These are phyloP conservation scores for Cyathus striatus DNA, from an alignment of 768 basidiomycete species.

Conservation along the genomic window DNA sequence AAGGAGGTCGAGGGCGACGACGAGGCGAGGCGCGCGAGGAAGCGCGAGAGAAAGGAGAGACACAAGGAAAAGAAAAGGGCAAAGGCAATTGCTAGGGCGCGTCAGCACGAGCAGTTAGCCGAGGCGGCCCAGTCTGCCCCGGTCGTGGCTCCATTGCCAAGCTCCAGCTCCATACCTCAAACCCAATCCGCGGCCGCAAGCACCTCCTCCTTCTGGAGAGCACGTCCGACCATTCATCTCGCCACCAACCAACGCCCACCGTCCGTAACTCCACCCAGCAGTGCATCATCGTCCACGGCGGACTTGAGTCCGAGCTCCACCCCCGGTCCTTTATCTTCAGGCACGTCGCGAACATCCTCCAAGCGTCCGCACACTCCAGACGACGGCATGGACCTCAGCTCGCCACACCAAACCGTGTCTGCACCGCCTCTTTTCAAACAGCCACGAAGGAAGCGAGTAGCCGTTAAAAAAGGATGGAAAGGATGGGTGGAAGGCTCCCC, in stretches of 20 bases:
- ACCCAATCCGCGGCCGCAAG: constrained; percentile 17
- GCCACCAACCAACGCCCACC: constrained; percentile 63
- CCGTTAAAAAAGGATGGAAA: constrained; percentile 83
- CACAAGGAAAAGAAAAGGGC: constrained; percentile 43
- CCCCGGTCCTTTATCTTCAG: constrained; percentile 68
- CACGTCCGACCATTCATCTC: constrained; percentile 71
- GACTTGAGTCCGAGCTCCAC: constrained; percentile 67
- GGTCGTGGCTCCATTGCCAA: constrained; percentile 16
- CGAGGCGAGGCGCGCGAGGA: constrained; percentile 48
- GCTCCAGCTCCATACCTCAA: constrained; percentile 20
- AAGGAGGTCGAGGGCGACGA: constrained; percentile 59
- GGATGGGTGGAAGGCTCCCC: constrained; percentile 88
- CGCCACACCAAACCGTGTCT: constrained; percentile 15
- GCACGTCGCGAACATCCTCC: constrained; percentile 72
- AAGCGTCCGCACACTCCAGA: constrained; percentile 75
- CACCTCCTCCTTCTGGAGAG: constrained; percentile 58
- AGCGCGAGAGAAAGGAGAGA: constrained; percentile 48
- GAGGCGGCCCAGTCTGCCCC: constrained; percentile 23
- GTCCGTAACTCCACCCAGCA: constrained; percentile 73
- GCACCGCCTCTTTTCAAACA: constrained; percentile 19
- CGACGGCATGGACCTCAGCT: constrained; percentile 42
- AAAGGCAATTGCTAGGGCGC: constrained; percentile 23
- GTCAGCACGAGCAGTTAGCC: constrained; percentile 24
- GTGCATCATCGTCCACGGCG: constrained; percentile 30
- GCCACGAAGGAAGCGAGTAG: constrained; percentile 54